A percentile compares a stretch with the other conserved stretches of the same genome.
phyloP scores from a whole-genome alignment of 192 early-diverging fungal genomes.

The Coemansia sp. region DNA sequence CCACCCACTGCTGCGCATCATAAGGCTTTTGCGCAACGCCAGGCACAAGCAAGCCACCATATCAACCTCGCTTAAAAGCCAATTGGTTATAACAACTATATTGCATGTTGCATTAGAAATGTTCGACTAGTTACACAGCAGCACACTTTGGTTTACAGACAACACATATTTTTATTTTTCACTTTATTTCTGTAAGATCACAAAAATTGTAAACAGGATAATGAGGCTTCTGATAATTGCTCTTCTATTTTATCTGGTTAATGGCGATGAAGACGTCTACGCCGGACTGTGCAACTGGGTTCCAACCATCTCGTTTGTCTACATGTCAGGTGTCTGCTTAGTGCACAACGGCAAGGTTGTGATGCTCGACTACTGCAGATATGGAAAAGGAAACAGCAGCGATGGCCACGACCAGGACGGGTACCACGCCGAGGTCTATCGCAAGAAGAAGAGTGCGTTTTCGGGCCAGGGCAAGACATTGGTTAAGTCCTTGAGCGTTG shows the following conservation, averaged over 20 bases:
- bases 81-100: not conserved
- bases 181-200: not conserved
- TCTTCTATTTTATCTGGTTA: not conserved
- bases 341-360: not conserved
- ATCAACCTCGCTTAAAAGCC: not conserved
- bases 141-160: not conserved
- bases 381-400: constrained; percentile 1
- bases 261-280: not conserved
- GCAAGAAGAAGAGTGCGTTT: constrained; percentile 2
- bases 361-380: not conserved
- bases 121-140: not conserved
- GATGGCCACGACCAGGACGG: constrained; percentile 7
- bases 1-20: too few species aligned
- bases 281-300: constrained; percentile 2
- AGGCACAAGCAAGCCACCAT: not conserved
- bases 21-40: not conserved
- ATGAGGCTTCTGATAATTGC: not conserved
- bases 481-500: not conserved
- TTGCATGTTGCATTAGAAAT: not conserved
- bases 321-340: constrained; percentile 3
- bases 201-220: not conserved
- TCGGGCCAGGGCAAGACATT: constrained; percentile 2
- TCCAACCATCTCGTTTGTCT: constrained; percentile 1
- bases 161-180: not conserved
- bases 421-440: constrained; percentile 1